Base-by-base conservation (phyloP, 75 land plant genomes). In the Azolla pinnata region DNA sequence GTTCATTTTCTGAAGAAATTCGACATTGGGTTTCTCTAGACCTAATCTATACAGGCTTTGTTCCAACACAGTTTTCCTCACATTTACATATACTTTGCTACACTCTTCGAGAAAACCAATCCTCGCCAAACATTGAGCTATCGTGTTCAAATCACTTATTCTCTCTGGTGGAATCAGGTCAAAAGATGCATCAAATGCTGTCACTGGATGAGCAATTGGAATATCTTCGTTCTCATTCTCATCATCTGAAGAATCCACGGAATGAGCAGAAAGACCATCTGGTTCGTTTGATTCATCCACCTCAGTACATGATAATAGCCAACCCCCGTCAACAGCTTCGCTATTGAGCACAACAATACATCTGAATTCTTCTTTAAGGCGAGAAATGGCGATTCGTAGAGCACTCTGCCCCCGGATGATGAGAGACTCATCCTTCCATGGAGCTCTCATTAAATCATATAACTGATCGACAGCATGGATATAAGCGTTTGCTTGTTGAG, bases 301-400 rank as follows among this genome's bases (percentile, higher is more conserved):
- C n/a, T n/a, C n/a, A n/a, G n/a, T n/a, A 9, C n/a, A 7, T 12
- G 50, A 7, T n/a, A 47, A n/a, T 12, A 47, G 18, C 50, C 50
- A 47, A 47, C 18, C 50, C 18, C 4, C 50, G 31, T 81, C 85
- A 10, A 85, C 79, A 8, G 85, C 80, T 5, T 77, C 71, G 20
- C 75, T 72, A 67, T 77, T 74, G 20, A 70, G 55, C 23, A 73
- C 57, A 57, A 90, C 48, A 0, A 82, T 29, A 25, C 63, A 80
- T 7, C 80, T 67, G 59, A 90, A 79, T 71, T 90, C 97, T 53
- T 81, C 83, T 57, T 81, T 78, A 29, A 90, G 56, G 32, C 88
- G 58, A 19, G 50, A 21, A 86, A 81, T 84, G 27, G 85, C 83
- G 7, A 76, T 17, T 50, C 73, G 72, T 17, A 83, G 63, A 29